phyloP scores from a whole-genome alignment of 192 early-diverging fungal genomes.

The Powellomyces hirtus region DNA sequence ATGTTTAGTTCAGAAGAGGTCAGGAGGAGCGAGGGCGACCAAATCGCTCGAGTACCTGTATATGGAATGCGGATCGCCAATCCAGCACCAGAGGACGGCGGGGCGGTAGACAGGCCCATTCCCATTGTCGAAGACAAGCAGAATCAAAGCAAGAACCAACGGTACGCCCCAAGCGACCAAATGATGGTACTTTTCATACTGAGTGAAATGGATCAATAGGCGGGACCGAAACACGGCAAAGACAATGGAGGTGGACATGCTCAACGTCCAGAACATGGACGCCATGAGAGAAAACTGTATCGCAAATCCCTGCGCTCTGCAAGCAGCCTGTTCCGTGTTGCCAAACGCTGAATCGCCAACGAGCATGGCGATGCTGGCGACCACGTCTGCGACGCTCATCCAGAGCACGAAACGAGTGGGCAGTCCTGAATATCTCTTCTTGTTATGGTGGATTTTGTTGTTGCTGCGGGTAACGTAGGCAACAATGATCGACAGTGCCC shows the following conservation, averaged over 20 bases:
- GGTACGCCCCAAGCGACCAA: neutral
- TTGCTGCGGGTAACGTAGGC: neutral
- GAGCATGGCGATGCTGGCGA: neutral
- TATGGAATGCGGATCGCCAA: neutral
- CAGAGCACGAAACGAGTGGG: neutral
- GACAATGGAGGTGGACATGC: neutral
- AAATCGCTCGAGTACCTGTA: too few relatives aligned
- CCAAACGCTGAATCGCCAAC: neutral
- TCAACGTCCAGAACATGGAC: neutral
- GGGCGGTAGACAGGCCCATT: neutral
- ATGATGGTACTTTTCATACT: neutral
- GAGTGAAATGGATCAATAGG: neutral
- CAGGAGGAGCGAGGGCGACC: too few relatives aligned
- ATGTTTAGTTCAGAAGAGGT: too few relatives aligned
- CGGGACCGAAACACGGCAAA: neutral
- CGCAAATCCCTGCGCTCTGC: neutral
- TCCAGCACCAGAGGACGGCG: neutral
- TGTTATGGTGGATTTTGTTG: too few relatives aligned
- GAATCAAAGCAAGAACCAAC: neutral
- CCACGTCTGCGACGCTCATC: neutral
- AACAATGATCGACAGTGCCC: neutral
- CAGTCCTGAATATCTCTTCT: neutral
- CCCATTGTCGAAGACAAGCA: neutral
- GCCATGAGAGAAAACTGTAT: neutral
- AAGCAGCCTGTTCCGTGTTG: neutral